Evolutionary conservation across 2,329 filamentous ascomycete genomes (phyloP).

Genomic region (Xylaria sp.): DNA sequence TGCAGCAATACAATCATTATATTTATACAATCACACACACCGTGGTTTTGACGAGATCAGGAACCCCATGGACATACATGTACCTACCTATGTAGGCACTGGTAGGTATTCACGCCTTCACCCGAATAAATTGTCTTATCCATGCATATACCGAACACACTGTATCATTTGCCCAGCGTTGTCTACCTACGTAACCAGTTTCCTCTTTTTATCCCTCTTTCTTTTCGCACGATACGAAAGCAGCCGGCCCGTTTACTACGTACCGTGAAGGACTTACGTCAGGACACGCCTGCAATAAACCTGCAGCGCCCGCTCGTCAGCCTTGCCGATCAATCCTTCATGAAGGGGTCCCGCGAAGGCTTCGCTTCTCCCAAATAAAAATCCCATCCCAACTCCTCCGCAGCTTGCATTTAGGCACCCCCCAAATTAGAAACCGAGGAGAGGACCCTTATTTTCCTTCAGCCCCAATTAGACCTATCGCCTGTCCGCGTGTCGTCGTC

Average conservation of each 20-base stretch:
- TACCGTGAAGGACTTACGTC: not conserved
- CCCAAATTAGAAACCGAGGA: not conserved
- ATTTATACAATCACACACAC: not conserved
- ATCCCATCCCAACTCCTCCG: not conserved
- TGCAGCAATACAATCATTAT: too few relatives aligned
- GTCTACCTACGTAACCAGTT: not conserved
- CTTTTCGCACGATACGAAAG: not conserved
- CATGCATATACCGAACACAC: not conserved
- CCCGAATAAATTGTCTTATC: slow-evolving; percentile 16
- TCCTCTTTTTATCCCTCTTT: too few relatives aligned
- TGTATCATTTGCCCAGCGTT: not conserved
- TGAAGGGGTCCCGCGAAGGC: slow-evolving; percentile 3
- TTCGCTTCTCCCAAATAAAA: slow-evolving; percentile 1
- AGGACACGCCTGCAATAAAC: not conserved
- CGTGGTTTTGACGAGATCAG: not conserved
- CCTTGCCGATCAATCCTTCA: slow-evolving; percentile 14
- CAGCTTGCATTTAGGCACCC: not conserved
- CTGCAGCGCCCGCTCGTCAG: slow-evolving; percentile 19
- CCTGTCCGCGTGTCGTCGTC: too few relatives aligned
- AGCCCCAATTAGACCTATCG: not conserved
- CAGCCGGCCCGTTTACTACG: not conserved
- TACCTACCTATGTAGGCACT: too few relatives aligned
- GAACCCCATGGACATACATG: too few relatives aligned
- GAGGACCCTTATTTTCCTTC: not conserved
- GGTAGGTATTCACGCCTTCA: slow-evolving; percentile 1